Base-by-base conservation (phyloP, 352 stramenopile species). In the Pythium brachiatum region DNA sequence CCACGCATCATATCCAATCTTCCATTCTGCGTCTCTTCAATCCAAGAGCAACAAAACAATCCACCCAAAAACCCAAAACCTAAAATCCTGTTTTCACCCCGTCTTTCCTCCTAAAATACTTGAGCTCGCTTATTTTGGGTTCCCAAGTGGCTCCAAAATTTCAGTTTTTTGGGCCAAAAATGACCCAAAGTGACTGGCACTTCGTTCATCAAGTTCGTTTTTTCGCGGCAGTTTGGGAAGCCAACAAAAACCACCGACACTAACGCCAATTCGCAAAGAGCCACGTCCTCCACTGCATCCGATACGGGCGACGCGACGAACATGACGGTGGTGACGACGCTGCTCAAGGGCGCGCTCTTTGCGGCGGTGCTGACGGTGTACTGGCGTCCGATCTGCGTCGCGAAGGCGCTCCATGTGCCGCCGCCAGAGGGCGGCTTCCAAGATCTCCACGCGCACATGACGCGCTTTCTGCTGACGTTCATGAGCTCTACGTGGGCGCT, bases 381-480 rank as follows among this genome's bases (percentile, higher is more conserved):
- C 64, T 74, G 77, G 65, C 62, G 43, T 3, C 81, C 79, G 48
- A 69, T 86, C 50, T 63, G 78, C 34, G 39, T 82, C 23, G 69
- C 84, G 23, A 68, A 74, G 25, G 64, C 72, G 32, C 52, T 80
- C 3, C 52, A 76, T 8, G 65, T 51, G 53, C 43, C 52, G 26
- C 44, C 68, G 0, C 41, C 51, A 21, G 76, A 84, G 11, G 69
- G 60, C 12, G 73, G 81, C n/a, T 72, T 81, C 29, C 26, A 63
- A 31, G 27, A 57, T 6, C 21, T 52, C 53, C 76, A 76, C 23
- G 70, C 61, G 53, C 72, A 85, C 52, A 74, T 83, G 27, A 41
- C 88, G 44, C 81, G 80, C 50, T 81, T 85, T 29, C 32, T 87
- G 26, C 52, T 93, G 31, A 87, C 84, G 23, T 58, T 89, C 46